These are phyloP conservation scores for Rhytidhysteron rufulum DNA, from an alignment of 2,329 filamentous ascomycete genomes.

Conservation along the genomic window DNA sequence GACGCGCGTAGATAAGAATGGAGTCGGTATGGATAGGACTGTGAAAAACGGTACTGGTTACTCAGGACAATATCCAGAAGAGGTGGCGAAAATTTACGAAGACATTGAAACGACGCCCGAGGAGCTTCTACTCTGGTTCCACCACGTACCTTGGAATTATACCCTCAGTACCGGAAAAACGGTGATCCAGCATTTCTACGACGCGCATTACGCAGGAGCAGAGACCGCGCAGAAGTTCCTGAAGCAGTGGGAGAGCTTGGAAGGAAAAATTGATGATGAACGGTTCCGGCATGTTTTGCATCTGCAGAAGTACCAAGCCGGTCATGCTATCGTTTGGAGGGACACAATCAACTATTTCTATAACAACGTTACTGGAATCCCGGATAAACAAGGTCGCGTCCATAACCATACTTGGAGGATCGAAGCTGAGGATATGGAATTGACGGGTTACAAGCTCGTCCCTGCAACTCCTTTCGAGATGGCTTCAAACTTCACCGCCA, in stretches of 20 bases:
- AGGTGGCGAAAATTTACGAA: constrained; percentile 58
- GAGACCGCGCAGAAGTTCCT: constrained; percentile 59
- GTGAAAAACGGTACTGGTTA: constrained; percentile 64
- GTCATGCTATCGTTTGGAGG: constrained; percentile 67
- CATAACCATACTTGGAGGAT: constrained; percentile 62
- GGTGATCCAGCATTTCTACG: constrained; percentile 65
- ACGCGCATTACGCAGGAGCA: constrained; percentile 59
- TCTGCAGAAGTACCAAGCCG: constrained; percentile 62
- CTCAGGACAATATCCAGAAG: constrained; percentile 62
- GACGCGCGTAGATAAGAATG: constrained; percentile 59
- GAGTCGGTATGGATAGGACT: constrained; percentile 69
- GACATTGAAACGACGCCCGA: constrained; percentile 62
- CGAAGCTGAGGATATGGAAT: constrained; percentile 63
- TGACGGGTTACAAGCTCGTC: constrained; percentile 59
- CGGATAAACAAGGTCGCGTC: constrained; percentile 55
- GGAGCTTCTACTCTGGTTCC: constrained; percentile 68
- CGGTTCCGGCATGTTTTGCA: constrained; percentile 57
- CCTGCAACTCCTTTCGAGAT: no score
- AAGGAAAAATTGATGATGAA: constrained; percentile 56
- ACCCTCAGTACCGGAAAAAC: constrained; percentile 60
- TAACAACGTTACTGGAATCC: constrained; percentile 56
- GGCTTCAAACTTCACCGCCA: no score
- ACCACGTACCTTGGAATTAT: constrained; percentile 67
- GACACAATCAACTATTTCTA: constrained; percentile 66
- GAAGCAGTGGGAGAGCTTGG: constrained; percentile 51